Conservation (phyloP, 202 grass and related monocot species). For the Carex arenaria region DNA sequence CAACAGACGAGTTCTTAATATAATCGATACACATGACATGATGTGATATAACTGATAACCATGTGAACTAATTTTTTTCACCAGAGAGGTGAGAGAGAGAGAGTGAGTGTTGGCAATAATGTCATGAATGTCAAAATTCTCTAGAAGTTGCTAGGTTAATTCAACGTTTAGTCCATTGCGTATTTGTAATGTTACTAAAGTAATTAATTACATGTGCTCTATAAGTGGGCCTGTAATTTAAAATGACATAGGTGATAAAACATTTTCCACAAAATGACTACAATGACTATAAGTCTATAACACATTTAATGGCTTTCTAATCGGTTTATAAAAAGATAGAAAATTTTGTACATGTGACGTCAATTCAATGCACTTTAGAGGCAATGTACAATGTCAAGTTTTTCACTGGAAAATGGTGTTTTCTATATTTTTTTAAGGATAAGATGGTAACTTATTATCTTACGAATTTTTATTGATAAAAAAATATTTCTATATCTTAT, state of each 20-base stretch:
- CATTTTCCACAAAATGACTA: not conserved
- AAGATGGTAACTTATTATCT: too few relatives aligned
- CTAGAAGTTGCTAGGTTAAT: not conserved
- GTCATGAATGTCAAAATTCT: not conserved
- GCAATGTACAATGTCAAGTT: not conserved
- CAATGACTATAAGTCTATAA: not conserved
- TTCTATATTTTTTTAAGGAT: too few relatives aligned
- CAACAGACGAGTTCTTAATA: too few relatives aligned
- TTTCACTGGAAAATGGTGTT: too few relatives aligned
- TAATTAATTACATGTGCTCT: not conserved
- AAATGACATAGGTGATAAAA: not conserved
- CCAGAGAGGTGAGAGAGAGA: too few relatives aligned
- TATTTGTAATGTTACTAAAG: not conserved
- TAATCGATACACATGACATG: too few relatives aligned
- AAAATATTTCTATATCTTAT: not conserved
- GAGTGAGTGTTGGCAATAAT: too few relatives aligned
- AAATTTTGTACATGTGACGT: not conserved
- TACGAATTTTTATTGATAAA: too few relatives aligned
- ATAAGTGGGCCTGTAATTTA: not conserved
- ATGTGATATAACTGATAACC: too few relatives aligned
- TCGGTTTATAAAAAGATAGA: not conserved
- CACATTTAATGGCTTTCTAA: not conserved
- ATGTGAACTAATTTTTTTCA: too few relatives aligned
- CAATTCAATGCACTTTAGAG: not conserved
- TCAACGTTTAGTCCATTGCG: not conserved